Base-by-base conservation (phyloP, 805 yeast species). In the Lachancea thermotolerans region DNA sequence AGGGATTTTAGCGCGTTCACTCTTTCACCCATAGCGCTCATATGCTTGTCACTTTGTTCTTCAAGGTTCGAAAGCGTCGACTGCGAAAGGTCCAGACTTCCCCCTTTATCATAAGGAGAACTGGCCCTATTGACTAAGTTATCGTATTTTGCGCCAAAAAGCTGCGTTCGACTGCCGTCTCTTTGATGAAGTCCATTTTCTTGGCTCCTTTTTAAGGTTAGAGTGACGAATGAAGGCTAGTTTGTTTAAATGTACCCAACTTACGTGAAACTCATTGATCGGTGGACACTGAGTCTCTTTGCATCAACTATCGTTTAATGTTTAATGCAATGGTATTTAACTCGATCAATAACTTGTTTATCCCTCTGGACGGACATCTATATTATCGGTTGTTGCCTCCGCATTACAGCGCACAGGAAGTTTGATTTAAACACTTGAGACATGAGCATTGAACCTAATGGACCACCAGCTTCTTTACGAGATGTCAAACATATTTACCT, bases 401-500 rank as follows among this genome's bases (percentile, higher is more conserved):
- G 7, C 25, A 21, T 21, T 21, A 7, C 25, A 21, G 7, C 6
- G 25, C 25, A 4, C 7, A 21, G 25, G 25, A 21, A 21, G 25
- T 7, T 7, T 21, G 25, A 4, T 21, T 21, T 21, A 7, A 4
- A 21, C 25, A 4, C 25, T 21, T 7, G 25, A 4, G 7, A 7
- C 25, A 40, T 40, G 43, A 34, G 34, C 11, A 32, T 25, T 14
- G 43, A 40, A 5, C 25, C 14, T 32, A 40, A n/a, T 25, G 25
- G 45, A 12, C 53, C 63, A 10, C 66, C 65, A 3, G 53, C 60
- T 31, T 62, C 77, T 1, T 56, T 77, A 17, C 56, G 65, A 16
- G 68, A 74, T 41, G 82, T 91, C 29, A 80, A 81, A 54, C 95
- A 91, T 60, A 79, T 93, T 4, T 61, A 89, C 2, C 72, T 93